Percentiles rank a stretch among this genome's conserved stretches.
phyloP scores from a whole-genome alignment of 2,329 filamentous ascomycete genomes.

The Alternaria hordeiaustralica region DNA sequence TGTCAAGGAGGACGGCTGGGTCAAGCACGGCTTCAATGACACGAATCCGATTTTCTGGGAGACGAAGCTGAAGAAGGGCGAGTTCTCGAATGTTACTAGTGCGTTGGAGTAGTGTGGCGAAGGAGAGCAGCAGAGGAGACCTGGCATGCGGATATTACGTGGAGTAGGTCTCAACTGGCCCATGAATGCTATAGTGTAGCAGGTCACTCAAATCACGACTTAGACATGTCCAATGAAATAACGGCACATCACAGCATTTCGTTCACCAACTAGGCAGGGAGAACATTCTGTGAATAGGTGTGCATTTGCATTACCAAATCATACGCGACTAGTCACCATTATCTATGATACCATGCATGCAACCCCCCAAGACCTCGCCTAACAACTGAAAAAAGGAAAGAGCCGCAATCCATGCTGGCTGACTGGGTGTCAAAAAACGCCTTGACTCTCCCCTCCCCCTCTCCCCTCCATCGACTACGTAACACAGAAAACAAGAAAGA shows the following conservation, averaged over 20 bases:
- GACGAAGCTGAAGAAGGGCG: constrained; percentile 97
- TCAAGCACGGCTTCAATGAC: constrained; percentile 97
- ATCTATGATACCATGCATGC: neutral
- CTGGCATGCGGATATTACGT: no score
- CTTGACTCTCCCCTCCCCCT: no score
- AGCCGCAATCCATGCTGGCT: constrained; percentile 1
- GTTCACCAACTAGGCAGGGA: no score
- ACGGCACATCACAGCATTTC: neutral
- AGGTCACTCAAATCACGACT: constrained; percentile 6
- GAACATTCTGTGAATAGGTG: no score
- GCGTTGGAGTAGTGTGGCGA: constrained; percentile 62
- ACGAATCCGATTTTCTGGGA: constrained; percentile 99
- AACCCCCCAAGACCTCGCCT: neutral
- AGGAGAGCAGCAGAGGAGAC: no score
- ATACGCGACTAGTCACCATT: neutral
- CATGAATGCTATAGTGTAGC: neutral
- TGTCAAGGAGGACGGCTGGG: constrained; percentile 98
- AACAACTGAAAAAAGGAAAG: neutral
- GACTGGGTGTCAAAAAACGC: no score
- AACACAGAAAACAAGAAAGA: no score
- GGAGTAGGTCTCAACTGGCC: neutral
- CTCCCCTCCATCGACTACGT: no score
- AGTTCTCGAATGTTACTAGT: constrained; percentile 95
- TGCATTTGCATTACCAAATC: neutral
- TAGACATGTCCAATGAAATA: constrained; percentile 16